Conservation (phyloP, 2,329 filamentous ascomycete species). For the Fusarium setosum region DNA sequence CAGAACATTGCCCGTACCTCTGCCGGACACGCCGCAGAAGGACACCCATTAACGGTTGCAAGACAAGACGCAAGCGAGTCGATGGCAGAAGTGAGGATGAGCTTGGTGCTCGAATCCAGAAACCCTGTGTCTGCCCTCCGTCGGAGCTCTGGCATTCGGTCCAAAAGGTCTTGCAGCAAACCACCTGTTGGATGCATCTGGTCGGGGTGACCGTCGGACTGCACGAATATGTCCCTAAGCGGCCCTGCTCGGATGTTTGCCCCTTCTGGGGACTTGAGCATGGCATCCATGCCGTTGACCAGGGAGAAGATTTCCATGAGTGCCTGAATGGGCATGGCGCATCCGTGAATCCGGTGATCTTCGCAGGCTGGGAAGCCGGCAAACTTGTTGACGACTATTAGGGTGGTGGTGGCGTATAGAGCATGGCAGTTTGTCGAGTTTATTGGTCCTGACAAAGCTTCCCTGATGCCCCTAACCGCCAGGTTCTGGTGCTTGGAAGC, state of each 20-base stretch:
- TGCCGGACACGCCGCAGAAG: constrained; percentile 2
- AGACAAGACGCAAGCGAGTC: background rate
- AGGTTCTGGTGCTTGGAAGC: constrained; percentile 33
- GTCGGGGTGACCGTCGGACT: fast-evolving
- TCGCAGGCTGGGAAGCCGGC: constrained; percentile 29
- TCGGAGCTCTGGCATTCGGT: constrained; percentile 10
- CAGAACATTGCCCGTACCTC: constrained; percentile 22
- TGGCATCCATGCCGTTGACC: constrained; percentile 23
- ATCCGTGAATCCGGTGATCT: constrained; percentile 7
- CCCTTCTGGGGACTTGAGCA: constrained; percentile 14
- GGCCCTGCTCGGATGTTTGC: background rate
- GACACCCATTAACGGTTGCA: background rate
- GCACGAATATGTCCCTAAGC: constrained; percentile 10
- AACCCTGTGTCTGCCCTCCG: constrained; percentile 7
- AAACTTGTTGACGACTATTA: constrained; percentile 33
- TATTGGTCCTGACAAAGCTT: constrained; percentile 1
- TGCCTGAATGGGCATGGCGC: constrained; percentile 8
- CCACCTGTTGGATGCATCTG: background rate
- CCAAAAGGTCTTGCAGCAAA: background rate
- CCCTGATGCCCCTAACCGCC: constrained; percentile 23
- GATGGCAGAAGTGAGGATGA: background rate
- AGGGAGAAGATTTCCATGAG: constrained; percentile 29
- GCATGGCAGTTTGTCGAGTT: constrained; percentile 23
- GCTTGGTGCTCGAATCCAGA: background rate
- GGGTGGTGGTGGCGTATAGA: constrained; percentile 9